Percentiles rank a stretch among this genome's conserved stretches.
phyloP scores from a whole-genome alignment of 2,329 filamentous ascomycete genomes.

The Exophiala spinifera region DNA sequence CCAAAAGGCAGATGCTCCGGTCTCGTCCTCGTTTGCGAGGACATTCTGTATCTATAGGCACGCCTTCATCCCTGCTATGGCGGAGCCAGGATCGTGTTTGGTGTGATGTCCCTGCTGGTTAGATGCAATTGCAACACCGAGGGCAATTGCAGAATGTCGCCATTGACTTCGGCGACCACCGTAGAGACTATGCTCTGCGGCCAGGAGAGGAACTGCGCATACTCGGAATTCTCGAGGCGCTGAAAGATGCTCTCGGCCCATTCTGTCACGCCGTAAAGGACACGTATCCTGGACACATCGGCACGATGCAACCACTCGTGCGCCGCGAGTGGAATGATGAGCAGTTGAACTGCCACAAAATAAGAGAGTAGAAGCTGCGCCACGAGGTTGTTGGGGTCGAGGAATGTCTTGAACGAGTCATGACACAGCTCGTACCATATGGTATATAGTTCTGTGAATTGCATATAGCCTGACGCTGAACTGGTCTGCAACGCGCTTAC shows the following conservation, averaged over 20 bases:
- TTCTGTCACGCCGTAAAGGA: constrained; percentile 32
- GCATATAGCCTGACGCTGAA: constrained; percentile 36
- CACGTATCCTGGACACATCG: constrained; percentile 13
- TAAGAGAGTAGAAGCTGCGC: constrained; percentile 47
- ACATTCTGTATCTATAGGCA: not conserved
- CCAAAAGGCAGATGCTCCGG: no score
- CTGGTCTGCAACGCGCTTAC: constrained; percentile 24
- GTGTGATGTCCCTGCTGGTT: constrained; percentile 11
- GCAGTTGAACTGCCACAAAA: constrained; percentile 47
- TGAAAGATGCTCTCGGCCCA: constrained; percentile 41
- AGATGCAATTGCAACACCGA: constrained; percentile 24
- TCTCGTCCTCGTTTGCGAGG: no score
- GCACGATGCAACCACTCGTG: constrained; percentile 31
- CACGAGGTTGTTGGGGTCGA: constrained; percentile 41
- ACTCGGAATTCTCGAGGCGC: constrained; percentile 30
- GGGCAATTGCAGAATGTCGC: constrained; percentile 18
- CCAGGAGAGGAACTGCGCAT: constrained; percentile 23
- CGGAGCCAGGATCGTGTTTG: constrained; percentile 14
- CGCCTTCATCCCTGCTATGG: not conserved
- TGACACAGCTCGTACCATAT: constrained; percentile 40
- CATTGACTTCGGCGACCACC: constrained; percentile 25
- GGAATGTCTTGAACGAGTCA: constrained; percentile 43
- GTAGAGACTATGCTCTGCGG: constrained; percentile 17
- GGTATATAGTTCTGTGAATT: constrained; percentile 43
- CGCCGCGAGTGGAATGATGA: constrained; percentile 42